Conservation (phyloP, 2,329 filamentous ascomycete species). For the Rhinocladiella similis region DNA sequence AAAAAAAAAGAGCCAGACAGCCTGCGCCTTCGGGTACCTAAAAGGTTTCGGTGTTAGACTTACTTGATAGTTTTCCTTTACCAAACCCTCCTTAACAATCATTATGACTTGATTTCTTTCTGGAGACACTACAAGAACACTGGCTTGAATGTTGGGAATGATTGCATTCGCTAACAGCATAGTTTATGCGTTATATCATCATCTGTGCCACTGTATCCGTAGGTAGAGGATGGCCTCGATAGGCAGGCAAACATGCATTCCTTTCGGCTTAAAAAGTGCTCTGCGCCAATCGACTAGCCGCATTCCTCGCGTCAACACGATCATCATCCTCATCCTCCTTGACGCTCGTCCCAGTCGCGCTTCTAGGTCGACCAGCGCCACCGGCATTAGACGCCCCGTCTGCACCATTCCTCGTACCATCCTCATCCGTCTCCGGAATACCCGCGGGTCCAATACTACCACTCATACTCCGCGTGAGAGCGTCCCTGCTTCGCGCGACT, state of each 20-base stretch:
- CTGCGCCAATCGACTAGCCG: conserved; percentile 86
- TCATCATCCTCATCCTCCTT: conserved; percentile 85
- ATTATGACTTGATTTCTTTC: too few species aligned
- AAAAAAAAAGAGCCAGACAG: too few species aligned
- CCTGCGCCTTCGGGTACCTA: too few species aligned
- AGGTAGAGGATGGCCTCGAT: too few species aligned
- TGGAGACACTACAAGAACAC: too few species aligned
- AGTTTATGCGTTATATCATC: too few species aligned
- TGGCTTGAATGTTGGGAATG: too few species aligned
- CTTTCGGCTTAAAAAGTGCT: conserved; percentile 75
- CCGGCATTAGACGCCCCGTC: conserved; percentile 56
- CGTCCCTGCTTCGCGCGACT: conserved; percentile 78
- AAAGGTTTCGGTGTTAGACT: too few species aligned
- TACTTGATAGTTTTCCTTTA: too few species aligned
- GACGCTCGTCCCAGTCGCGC: conserved; percentile 49
- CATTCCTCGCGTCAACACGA: conserved; percentile 90
- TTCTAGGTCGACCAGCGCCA: conserved; percentile 31
- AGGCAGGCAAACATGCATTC: too few species aligned
- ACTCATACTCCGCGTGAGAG: conserved; percentile 74
- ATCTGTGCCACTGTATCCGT: not conserved
- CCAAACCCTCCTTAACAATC: too few species aligned
- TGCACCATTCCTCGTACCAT: conserved; percentile 41
- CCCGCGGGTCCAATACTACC: conserved; percentile 60
- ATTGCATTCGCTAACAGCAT: too few species aligned
- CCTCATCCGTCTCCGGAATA: conserved; percentile 63